phyloP scores from a whole-genome alignment of 768 basidiomycete genomes.

The Naganishia randhawae region DNA sequence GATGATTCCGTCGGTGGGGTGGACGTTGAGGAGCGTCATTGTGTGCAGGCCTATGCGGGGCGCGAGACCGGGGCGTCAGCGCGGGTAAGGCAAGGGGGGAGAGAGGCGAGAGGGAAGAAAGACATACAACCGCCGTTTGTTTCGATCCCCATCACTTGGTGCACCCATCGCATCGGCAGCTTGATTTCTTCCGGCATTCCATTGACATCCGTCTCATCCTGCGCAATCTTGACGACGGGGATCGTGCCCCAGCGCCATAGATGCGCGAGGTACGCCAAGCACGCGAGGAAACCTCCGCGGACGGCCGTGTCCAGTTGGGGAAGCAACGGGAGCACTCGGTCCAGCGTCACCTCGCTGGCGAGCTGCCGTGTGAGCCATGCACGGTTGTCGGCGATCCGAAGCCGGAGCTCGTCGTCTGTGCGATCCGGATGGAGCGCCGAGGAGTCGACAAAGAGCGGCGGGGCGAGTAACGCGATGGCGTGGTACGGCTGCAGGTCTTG shows the following conservation, averaged over 20 bases:
- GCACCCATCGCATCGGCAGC: slow-evolving; percentile 18
- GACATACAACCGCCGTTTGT: slow-evolving; percentile 28
- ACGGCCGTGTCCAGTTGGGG: neutral
- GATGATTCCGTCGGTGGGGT: slow-evolving; percentile 15
- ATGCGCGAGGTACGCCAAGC: slow-evolving; percentile 29
- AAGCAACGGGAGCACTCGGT: neutral
- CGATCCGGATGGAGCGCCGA: slow-evolving; percentile 19
- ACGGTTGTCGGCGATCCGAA: slow-evolving; percentile 21
- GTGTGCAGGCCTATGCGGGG: slow-evolving; percentile 27
- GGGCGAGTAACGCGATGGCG: slow-evolving; percentile 22
- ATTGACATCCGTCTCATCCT: slow-evolving; percentile 22
- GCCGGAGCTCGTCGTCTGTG: slow-evolving; percentile 19
- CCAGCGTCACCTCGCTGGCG: neutral
- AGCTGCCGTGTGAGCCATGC: slow-evolving; percentile 23
- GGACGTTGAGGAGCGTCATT: slow-evolving; percentile 30
- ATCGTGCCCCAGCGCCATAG: slow-evolving; percentile 29
- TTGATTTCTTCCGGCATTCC: slow-evolving; percentile 24
- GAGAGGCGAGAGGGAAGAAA: neutral
- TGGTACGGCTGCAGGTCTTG: slow-evolving; percentile 10
- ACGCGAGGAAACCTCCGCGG: slow-evolving; percentile 22
- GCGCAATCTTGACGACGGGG: slow-evolving; percentile 28
- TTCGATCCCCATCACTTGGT: slow-evolving; percentile 22
- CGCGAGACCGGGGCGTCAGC: neutral
- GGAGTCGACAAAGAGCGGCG: slow-evolving; percentile 25
- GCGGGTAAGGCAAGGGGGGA: neutral